Conservation (phyloP, 257 asterid genomes). For the Verbena officinalis region DNA sequence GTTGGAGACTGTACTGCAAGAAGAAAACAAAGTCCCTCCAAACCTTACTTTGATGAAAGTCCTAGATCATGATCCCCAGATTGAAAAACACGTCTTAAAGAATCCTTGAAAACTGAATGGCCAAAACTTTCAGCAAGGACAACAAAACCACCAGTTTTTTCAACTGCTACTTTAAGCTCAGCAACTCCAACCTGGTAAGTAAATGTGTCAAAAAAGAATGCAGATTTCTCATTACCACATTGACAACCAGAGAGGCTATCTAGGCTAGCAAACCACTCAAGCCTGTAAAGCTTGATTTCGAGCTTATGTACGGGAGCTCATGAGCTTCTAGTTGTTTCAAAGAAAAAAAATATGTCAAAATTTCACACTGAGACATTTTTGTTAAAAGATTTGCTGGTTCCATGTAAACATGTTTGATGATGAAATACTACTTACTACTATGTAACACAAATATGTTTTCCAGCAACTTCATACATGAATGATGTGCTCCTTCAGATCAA, state of each 20-base stretch:
- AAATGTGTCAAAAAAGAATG: constrained; percentile 2
- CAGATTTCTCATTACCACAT: constrained; percentile 6
- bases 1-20: constrained; percentile 13
- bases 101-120: constrained; percentile 92
- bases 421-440: not conserved
- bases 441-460: constrained; percentile 1
- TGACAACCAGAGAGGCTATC: constrained; percentile 5
- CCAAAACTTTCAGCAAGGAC: constrained; percentile 98
- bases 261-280: not conserved
- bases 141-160: constrained; percentile 93
- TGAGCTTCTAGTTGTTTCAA: not conserved
- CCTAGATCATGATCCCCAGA: constrained; percentile 84
- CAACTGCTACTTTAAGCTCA: constrained; percentile 89
- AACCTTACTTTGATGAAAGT: constrained; percentile 87
- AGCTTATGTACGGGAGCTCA: not conserved
- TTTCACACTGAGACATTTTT: not conserved
- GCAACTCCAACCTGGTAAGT: constrained; percentile 87
- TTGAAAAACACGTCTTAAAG: constrained; percentile 75
- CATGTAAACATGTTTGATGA: constrained; percentile 2
- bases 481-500: constrained; percentile 8
- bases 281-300: not conserved
- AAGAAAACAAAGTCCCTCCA: constrained; percentile 30
- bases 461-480: constrained; percentile 2
- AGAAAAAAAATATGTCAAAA: not conserved
- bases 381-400: not conserved